Evolutionary conservation across 1,139 yeast genomes (phyloP), one percentile per base, ranked within the genome.

Genomic region (Sugiyamaella paludigena): DNA sequence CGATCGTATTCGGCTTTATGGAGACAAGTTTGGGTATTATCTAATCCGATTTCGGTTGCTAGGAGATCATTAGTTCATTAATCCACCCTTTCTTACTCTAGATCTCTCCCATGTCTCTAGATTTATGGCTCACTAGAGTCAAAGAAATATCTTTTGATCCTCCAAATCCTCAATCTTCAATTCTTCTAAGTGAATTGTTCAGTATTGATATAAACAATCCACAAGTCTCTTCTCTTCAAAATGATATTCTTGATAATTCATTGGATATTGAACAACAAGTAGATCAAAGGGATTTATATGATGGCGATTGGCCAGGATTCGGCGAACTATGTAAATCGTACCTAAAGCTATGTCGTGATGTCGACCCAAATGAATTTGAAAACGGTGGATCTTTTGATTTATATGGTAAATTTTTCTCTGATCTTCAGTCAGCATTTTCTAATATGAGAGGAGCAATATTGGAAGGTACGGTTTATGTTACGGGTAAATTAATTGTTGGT

Each of bases 391-490:
- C 87, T 11, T 84, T 82, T 59, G 89, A 84, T 59, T 65, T 81
- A 36, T 75, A 79, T 55, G 73, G 83, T 5, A 67, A 68, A 26
- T 80, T 72, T 56, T 65, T 80, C 40, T 77, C 77, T 48, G 79
- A 79, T 52, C 62, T 84, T 37, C 76, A 85, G 9, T 68, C 78
- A 6, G 85, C 88, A 1, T 79, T 84, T 59, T 73, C 75, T 57
- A 81, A 82, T 57, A 67, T 65, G n/a, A 67, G 72, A 31, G 88
- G 87, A 2, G 70, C 73, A 34, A 62, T 77, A 24, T 59, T 84
- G 36, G 70, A 79, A n/a, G 60, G 63, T 1, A 63, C 79, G 1
- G 69, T 83, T 8, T 66, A 68, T 34, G 70, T 70, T 3, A 61
- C 79, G 0, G 71, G 80, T 1, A 66, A 67, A 1, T 54, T 69